Evolutionary conservation across 169 alveolate genomes (phyloP).

Genomic region (Amoebophrya sp.): DNA sequence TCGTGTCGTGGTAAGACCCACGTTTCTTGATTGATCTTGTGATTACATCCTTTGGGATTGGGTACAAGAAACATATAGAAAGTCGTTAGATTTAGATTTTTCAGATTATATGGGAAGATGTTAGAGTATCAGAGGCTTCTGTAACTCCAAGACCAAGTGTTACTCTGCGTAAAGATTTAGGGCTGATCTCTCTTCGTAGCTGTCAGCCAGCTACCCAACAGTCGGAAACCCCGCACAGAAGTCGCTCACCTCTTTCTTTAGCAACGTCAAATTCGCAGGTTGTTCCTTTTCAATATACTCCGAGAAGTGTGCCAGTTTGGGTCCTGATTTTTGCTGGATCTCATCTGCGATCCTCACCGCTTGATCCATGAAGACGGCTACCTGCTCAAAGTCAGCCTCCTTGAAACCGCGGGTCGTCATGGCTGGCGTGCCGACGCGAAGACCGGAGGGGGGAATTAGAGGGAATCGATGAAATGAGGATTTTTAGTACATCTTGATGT

Average conservation of each 20-base stretch:
- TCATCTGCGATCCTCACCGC: constrained; percentile 33
- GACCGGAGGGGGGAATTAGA: constrained; percentile 38
- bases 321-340: not conserved
- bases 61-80: too few relatives aligned
- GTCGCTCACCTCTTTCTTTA: not conserved
- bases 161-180: too few relatives aligned
- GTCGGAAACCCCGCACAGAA: not conserved
- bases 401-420: constrained; percentile 81
- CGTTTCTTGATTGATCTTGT: too few relatives aligned
- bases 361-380: constrained; percentile 49
- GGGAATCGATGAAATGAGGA: too few relatives aligned
- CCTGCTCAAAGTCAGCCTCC: constrained; percentile 61
- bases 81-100: too few relatives aligned
- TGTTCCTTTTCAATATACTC: not conserved
- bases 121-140: too few relatives aligned
- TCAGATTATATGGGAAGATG: too few relatives aligned
- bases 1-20: too few relatives aligned
- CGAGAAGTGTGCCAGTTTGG: not conserved
- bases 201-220: not conserved
- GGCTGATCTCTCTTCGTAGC: too few relatives aligned
- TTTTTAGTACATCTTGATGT: too few relatives aligned
- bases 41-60: too few relatives aligned
- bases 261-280: not conserved
- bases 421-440: constrained; percentile 81
- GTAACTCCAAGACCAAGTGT: too few relatives aligned